Percentiles rank a stretch among this genome's conserved stretches.
Conservation (phyloP, 2,329 filamentous ascomycete species). For the Dactylonectria estremocensis region DNA sequence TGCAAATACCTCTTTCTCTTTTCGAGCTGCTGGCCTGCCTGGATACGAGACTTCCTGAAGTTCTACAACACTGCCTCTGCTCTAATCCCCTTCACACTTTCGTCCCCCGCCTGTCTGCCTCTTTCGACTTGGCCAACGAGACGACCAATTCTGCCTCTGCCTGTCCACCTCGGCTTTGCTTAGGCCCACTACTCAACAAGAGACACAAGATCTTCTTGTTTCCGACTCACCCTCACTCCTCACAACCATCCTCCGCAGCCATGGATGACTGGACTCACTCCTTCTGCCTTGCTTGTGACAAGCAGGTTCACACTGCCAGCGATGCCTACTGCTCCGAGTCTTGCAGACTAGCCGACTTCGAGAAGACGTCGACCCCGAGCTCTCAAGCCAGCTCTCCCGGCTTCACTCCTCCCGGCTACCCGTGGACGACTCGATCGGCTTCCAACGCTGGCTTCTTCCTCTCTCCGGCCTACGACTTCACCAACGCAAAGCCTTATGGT, state of each 20-base stretch:
- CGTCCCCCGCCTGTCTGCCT: conserved; percentile 28
- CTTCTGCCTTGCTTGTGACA: conserved; percentile 95
- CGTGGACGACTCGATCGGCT: conserved; percentile 59
- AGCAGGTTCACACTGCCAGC: conserved; percentile 79
- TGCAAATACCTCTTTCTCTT: conserved; percentile 42
- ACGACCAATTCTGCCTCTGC: conserved; percentile 22
- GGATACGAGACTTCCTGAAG: conserved; percentile 29
- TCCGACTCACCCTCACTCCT: conserved; percentile 19
- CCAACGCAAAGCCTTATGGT: conserved; percentile 72
- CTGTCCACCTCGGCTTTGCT: conserved; percentile 24
- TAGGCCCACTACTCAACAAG: conserved; percentile 23
- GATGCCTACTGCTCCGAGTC: conserved; percentile 93
- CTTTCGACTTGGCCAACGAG: conserved; percentile 17
- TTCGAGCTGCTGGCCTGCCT: conserved; percentile 35
- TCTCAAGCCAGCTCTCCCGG: conserved; percentile 73
- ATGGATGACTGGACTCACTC: conserved; percentile 86
- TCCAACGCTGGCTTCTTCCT: conserved; percentile 73
- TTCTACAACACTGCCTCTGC: conserved; percentile 26
- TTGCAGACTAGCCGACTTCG: conserved; percentile 89
- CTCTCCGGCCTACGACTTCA: conserved; percentile 83
- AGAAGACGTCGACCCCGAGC: conserved; percentile 74
- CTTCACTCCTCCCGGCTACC: conserved; percentile 65
- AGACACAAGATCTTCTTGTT: conserved; percentile 31
- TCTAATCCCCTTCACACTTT: conserved; percentile 36
- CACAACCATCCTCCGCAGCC: conserved; percentile 45